A percentile compares a stretch with the other conserved stretches of the same genome.
These are phyloP conservation scores for Moniliophthora roreri DNA, from an alignment of 1,284 basidiomycete genomes.

Conservation along the genomic window DNA sequence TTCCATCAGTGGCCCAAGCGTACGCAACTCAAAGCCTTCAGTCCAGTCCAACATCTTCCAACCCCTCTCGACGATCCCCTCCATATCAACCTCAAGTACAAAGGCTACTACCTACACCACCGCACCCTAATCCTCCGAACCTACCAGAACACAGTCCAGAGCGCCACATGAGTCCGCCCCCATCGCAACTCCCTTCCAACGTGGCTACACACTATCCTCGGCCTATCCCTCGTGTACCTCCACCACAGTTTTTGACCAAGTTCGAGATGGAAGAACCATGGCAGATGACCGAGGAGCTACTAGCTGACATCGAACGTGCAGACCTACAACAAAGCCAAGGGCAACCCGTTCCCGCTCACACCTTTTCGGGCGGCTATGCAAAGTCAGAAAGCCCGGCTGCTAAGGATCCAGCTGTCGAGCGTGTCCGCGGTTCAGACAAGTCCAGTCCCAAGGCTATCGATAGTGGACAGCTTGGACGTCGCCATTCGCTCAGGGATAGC, in stretches of 20 bases:
- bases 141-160: conserved; percentile 29
- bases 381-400: conserved; percentile 35
- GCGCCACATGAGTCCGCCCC: conserved; percentile 38
- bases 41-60: conserved; percentile 32
- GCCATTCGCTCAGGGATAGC: conserved; percentile 35
- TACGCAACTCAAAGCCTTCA: conserved; percentile 21
- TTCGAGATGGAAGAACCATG: conserved; percentile 55
- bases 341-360: conserved; percentile 36
- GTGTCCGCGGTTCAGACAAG: conserved; percentile 51
- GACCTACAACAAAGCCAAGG: conserved; percentile 44
- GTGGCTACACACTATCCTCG: conserved; percentile 48
- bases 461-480: conserved; percentile 14
- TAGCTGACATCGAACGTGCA: conserved; percentile 68
- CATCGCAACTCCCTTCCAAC: conserved; percentile 29
- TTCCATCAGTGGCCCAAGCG: conserved; percentile 50
- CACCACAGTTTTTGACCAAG: conserved; percentile 53
- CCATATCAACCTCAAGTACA: conserved; percentile 33
- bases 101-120: conserved; percentile 56
- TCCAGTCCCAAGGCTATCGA: conserved; percentile 54
- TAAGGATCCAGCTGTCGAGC: conserved; percentile 56
- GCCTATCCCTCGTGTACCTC: conserved; percentile 51
- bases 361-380: conserved; percentile 22
- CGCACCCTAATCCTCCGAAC: conserved; percentile 39
- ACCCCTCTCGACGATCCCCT: conserved; percentile 34
- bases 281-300: conserved; percentile 66